Evolutionary conservation across 1,284 basidiomycete species (phyloP), one percentile per base, ranked within the genome.

Genomic region (Cutaneotrichosporon sp.): DNA sequence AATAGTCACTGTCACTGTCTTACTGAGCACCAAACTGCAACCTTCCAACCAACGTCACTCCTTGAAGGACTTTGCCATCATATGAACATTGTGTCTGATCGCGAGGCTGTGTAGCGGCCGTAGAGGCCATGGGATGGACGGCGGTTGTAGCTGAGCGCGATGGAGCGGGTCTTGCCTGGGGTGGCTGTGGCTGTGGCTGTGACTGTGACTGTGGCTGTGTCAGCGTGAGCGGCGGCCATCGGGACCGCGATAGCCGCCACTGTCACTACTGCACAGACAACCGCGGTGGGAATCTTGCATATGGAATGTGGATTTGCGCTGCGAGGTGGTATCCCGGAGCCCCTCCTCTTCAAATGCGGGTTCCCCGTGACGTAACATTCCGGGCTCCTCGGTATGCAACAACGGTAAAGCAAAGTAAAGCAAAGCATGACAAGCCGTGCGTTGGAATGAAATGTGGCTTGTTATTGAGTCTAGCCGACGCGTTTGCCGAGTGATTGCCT

Each of bases 61-160:
- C 31, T 53, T 53, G 31, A 53, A 18, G 51, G 31, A 32, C 31
- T 34, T 32, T 53, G 51, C 4, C 16, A 32, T 10, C 31, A 18
- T 10, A 53, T 53, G 51, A 53, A 53, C 51, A 53, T 18, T 49
- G 49, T 51, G 22, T 51, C 26, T 11, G 21, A 51, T 31, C 6
- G 2, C 9, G 18, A 18, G 46, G 46, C 46, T 47, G 46, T 16
- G 18, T 16, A 21, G 8, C 21, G 21, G 9, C 21, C 6, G n/a
- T 36, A 2, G 26, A 5, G n/a, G 21, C n/a, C 47, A n/a, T 50
- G 47, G 47, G n/a, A 14, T 50, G 47, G 22, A 8, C 16, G 16
- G 13, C 40, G 14, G 7, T 5, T 16, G 42, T 8, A 18, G 42
- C 42, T 16, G 42, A 36, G 34, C 18, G 18, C 34, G 8, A 36